phyloP scores from a whole-genome alignment of 495 filamentous ascomycete species.

The Talaromyces nanjingensis region DNA sequence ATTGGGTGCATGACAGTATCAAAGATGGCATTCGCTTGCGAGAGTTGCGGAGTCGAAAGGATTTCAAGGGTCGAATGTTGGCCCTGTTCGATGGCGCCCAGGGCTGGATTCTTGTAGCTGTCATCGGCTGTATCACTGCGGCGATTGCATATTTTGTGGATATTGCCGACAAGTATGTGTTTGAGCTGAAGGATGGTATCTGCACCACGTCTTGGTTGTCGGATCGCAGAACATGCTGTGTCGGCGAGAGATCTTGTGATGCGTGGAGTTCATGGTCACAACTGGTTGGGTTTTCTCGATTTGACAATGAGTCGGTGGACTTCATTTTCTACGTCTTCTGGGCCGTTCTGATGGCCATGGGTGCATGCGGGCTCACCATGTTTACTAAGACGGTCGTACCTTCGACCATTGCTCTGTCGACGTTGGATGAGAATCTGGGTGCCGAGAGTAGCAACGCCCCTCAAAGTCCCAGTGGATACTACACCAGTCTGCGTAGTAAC shows the following conservation, averaged over 20 bases:
- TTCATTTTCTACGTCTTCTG: constrained; percentile 64
- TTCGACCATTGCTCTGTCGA: constrained; percentile 75
- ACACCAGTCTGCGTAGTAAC: constrained; percentile 23
- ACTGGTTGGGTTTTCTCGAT: constrained; percentile 44
- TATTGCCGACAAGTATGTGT: constrained; percentile 73
- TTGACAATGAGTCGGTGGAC: constrained; percentile 60
- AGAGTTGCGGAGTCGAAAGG: constrained; percentile 71
- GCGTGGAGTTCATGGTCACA: constrained; percentile 74
- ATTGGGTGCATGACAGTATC: constrained; percentile 98
- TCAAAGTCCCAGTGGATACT: constrained; percentile 26
- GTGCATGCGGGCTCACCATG: constrained; percentile 73
- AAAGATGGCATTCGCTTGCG: constrained; percentile 88
- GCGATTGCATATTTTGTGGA: constrained; percentile 84
- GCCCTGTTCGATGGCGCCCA: constrained; percentile 82
- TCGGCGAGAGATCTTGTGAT: constrained; percentile 53
- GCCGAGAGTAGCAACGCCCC: constrained; percentile 34
- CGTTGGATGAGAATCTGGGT: constrained; percentile 76
- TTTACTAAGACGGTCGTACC: constrained; percentile 88
- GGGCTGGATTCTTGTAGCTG: constrained; percentile 88
- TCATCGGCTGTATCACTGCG: constrained; percentile 85
- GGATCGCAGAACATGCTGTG: constrained; percentile 73
- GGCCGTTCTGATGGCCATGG: constrained; percentile 64
- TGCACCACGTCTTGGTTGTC: constrained; percentile 66
- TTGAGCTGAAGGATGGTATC: constrained; percentile 87
- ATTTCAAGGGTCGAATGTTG: constrained; percentile 69